These are phyloP conservation scores for Cinnamomum chago DNA, from an alignment of 164 flowering plant species.

Conservation along the genomic window DNA sequence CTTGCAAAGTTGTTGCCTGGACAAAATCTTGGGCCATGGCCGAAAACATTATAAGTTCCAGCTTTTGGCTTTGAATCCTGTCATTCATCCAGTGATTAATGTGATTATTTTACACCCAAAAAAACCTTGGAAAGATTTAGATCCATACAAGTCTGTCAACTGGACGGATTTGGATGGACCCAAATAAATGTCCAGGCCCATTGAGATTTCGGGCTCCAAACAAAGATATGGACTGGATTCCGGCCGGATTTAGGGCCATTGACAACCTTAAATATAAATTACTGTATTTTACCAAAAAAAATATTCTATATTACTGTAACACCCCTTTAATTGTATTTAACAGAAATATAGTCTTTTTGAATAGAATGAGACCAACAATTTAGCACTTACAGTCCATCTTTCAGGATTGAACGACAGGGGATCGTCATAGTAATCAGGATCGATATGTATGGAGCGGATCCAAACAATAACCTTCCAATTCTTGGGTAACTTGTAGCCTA, in stretches of 20 bases:
- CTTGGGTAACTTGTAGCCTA: conserved; percentile 18
- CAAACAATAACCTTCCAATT: conserved; percentile 15
- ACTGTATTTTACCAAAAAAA: neutral
- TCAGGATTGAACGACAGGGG: conserved; percentile 16
- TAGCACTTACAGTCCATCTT: conserved; percentile 15
- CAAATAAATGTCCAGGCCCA: no score
- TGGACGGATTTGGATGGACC: no score
- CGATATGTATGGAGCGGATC: conserved; percentile 15
- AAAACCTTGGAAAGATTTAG: neutral
- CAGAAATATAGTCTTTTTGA: neutral
- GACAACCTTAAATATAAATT: no score
- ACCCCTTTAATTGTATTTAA: neutral
- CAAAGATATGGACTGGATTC: no score
- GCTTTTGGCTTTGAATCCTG: conserved; percentile 13
- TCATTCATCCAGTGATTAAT: neutral
- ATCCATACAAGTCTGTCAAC: neutral
- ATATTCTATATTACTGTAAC: neutral
- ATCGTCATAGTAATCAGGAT: conserved; percentile 12
- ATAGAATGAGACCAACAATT: neutral
- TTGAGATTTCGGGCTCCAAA: no score
- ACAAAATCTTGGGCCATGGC: conserved; percentile 16
- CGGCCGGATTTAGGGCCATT: no score
- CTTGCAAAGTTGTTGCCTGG: conserved; percentile 19
- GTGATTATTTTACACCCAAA: neutral
- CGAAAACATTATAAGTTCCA: conserved; percentile 18